These are phyloP conservation scores for Pyrenophora graminea DNA, from an alignment of 2,329 filamentous ascomycete genomes.

Conservation along the genomic window DNA sequence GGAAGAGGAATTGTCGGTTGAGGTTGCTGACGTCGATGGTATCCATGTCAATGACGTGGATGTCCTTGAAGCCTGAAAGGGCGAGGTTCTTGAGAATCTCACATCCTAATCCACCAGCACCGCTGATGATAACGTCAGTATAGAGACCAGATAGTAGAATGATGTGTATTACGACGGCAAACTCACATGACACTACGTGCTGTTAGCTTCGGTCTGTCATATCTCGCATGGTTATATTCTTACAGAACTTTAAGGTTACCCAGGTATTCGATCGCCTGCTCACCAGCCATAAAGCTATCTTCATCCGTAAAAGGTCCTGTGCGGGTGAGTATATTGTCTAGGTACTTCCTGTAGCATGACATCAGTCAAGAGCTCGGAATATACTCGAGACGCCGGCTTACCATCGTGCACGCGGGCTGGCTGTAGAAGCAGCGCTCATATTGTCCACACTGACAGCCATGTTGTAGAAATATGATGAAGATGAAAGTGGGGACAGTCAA, in stretches of 20 bases:
- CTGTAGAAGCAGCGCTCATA: slow-evolving; percentile 18
- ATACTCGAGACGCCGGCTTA: slow-evolving; percentile 14
- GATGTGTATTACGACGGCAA: not conserved
- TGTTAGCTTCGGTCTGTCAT: slow-evolving; percentile 23
- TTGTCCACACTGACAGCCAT: slow-evolving; percentile 32
- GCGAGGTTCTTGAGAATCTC: slow-evolving; percentile 97
- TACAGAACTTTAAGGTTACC: slow-evolving; percentile 63
- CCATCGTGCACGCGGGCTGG: slow-evolving; percentile 52
- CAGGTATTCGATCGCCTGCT: slow-evolving; percentile 52
- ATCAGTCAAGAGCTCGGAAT: slow-evolving; percentile 22
- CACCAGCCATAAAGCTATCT: slow-evolving; percentile 54
- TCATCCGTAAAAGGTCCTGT: slow-evolving; percentile 80
- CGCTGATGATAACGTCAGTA: slow-evolving; percentile 62
- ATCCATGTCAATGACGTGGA: slow-evolving; percentile 99
- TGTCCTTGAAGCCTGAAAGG: slow-evolving; percentile 92
- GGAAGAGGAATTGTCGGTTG: slow-evolving; percentile 96
- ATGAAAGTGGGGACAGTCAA: slow-evolving; percentile 11
- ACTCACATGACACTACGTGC: slow-evolving; percentile 46
- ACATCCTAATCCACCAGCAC: slow-evolving; percentile 90
- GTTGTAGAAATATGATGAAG: slow-evolving; percentile 12
- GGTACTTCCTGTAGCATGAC: slow-evolving; percentile 68
- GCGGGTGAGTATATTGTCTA: slow-evolving; percentile 78
- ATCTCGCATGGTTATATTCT: slow-evolving; percentile 39
- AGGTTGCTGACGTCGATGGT: slow-evolving; percentile 98
- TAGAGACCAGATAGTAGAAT: not conserved